Conservation (phyloP, 1,284 basidiomycete genomes). For the Irpex sp. region DNA sequence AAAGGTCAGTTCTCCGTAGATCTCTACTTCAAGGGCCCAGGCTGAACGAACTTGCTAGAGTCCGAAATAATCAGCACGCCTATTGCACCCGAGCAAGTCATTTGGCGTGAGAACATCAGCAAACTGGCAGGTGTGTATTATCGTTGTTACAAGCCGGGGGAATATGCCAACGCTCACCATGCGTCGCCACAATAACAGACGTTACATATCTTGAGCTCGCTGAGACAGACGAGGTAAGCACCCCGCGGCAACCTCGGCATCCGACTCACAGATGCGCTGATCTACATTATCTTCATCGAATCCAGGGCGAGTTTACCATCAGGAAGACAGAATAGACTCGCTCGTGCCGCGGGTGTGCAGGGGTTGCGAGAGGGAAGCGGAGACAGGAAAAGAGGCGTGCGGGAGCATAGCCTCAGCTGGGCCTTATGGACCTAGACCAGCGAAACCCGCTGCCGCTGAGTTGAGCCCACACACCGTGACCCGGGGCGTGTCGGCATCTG, state of each 20-base stretch:
- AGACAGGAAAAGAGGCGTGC: not conserved
- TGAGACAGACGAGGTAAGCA: conserved; percentile 4
- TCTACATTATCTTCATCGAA: not conserved
- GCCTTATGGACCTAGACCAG: not conserved
- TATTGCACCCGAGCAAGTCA: conserved; percentile 3
- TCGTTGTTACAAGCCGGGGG: not conserved
- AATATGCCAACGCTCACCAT: not conserved
- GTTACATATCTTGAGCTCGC: conserved; percentile 4
- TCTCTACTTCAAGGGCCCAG: not conserved
- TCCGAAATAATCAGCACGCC: not conserved
- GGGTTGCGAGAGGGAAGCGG: not conserved
- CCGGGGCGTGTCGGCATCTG: not conserved
- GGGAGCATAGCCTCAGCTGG: not conserved
- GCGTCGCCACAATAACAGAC: not conserved
- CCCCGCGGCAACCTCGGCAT: not conserved
- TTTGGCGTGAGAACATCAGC: conserved; percentile 8
- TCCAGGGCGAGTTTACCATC: not conserved
- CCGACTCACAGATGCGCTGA: not conserved
- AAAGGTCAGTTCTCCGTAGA: not conserved
- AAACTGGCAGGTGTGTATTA: not conserved
- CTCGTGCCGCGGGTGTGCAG: not conserved
- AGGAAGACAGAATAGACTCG: not conserved
- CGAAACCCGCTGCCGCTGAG: not conserved
- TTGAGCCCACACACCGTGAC: not conserved
- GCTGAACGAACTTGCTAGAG: not conserved